phyloP scores from a whole-genome alignment of 352 stramenopile species.

The Pythium brassicae region DNA sequence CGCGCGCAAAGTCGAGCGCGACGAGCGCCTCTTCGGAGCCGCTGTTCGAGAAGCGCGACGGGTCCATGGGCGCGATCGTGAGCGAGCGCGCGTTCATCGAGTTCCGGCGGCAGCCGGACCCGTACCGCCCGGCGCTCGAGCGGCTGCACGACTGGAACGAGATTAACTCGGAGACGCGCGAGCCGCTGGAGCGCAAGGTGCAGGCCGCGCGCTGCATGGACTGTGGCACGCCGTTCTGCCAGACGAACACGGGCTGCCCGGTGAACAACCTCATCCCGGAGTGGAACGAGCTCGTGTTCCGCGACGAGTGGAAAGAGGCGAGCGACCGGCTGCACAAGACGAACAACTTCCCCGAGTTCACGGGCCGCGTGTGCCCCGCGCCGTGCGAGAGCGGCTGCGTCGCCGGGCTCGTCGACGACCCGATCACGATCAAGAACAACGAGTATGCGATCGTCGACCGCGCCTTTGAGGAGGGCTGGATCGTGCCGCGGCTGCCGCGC shows the following conservation, averaged over 20 bases:
- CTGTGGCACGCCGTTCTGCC: slow-evolving; percentile 98
- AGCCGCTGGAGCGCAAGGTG: slow-evolving; percentile 87
- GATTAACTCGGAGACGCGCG: slow-evolving; percentile 92
- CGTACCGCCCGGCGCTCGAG: slow-evolving; percentile 91
- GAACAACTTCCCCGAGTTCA: slow-evolving; percentile 99
- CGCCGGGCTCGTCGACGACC: slow-evolving; percentile 93
- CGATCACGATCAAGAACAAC: slow-evolving; percentile 99
- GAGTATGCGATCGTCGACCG: slow-evolving; percentile 98
- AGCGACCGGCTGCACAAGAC: slow-evolving; percentile 96
- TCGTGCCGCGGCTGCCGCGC: slow-evolving; percentile 90
- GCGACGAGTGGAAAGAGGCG: slow-evolving; percentile 95
- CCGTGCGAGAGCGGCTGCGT: slow-evolving; percentile 96
- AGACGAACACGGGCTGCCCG: slow-evolving; percentile 96
- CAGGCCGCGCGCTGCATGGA: slow-evolving; percentile 98
- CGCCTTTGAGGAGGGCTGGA: slow-evolving; percentile 94
- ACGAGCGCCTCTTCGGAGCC: slow-evolving; percentile 12
- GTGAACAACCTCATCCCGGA: slow-evolving; percentile 98
- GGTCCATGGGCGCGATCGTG: slow-evolving; percentile 59
- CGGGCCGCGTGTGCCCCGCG: slow-evolving; percentile 95
- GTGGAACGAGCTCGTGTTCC: slow-evolving; percentile 98
- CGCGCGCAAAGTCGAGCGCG: slow-evolving; percentile 8
- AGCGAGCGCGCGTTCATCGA: slow-evolving; percentile 81
- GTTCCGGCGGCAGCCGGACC: slow-evolving; percentile 81
- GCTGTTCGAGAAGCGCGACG: slow-evolving; percentile 57
- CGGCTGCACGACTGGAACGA: slow-evolving; percentile 96